phyloP scores from a whole-genome alignment of 1,139 yeast species.

The Petasospora rhodanensis region DNA sequence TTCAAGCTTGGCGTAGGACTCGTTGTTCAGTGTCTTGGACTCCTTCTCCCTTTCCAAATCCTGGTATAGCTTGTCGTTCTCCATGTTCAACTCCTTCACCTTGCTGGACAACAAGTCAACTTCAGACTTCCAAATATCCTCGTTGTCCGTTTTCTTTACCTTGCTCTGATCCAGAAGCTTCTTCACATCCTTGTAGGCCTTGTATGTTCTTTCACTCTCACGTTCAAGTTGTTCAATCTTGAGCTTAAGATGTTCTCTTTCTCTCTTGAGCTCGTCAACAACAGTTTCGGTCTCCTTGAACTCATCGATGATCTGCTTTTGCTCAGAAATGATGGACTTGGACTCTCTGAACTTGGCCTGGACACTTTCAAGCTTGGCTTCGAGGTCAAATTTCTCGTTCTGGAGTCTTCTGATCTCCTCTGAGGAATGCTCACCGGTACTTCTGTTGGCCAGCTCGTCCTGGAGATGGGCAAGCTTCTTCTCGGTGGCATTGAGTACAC shows the following conservation, averaged over 20 bases:
- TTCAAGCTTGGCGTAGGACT: slow-evolving; percentile 21
- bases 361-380: slow-evolving; percentile 19
- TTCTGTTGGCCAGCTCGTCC: slow-evolving; percentile 12
- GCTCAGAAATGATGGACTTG: slow-evolving; percentile 22
- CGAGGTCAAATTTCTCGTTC: slow-evolving; percentile 12
- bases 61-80: slow-evolving; percentile 18
- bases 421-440: slow-evolving; percentile 8
- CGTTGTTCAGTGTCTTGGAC: slow-evolving; percentile 10
- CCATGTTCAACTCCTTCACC: slow-evolving; percentile 19
- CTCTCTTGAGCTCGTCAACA: slow-evolving; percentile 17
- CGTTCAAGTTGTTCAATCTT: slow-evolving; percentile 20
- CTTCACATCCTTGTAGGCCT: slow-evolving; percentile 17
- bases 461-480: slow-evolving; percentile 8
- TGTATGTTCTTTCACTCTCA: slow-evolving; percentile 20
- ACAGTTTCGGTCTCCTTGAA: slow-evolving; percentile 6
- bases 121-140: slow-evolving; percentile 15
- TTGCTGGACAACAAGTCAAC: slow-evolving; percentile 17
- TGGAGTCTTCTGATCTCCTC: slow-evolving; percentile 9
- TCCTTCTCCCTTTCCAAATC: slow-evolving; percentile 16
- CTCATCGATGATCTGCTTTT: slow-evolving; percentile 20
- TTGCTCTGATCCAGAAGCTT: slow-evolving; percentile 5
- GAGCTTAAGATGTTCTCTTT: slow-evolving; percentile 19
- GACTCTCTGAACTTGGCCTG: slow-evolving; percentile 19
- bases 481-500: slow-evolving; percentile 3
- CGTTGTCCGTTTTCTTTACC: slow-evolving; percentile 6